A percentile compares a stretch with the other conserved stretches of the same genome.
Conservation (phyloP, 2,329 filamentous ascomycete genomes). For the Claviceps cyperi region DNA sequence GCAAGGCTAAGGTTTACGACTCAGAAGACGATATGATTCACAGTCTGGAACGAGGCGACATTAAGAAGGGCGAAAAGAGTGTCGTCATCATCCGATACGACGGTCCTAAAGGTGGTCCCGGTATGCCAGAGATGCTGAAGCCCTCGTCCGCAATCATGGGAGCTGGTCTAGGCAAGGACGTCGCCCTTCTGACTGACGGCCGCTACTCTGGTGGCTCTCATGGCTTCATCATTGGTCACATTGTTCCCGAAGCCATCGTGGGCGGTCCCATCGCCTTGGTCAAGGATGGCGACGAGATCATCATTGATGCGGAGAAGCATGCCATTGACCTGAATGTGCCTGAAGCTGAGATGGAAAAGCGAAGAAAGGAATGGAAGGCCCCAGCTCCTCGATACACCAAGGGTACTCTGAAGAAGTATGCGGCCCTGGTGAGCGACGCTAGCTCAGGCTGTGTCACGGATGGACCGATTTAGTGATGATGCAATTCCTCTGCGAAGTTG, state of each 20-base stretch:
- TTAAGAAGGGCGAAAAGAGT: slow-evolving; percentile 75
- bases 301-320: slow-evolving; percentile 66
- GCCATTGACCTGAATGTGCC: slow-evolving; percentile 53
- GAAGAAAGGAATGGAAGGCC: slow-evolving; percentile 46
- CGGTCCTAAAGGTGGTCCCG: slow-evolving; percentile 82
- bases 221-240: slow-evolving; percentile 77
- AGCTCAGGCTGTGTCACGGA: slow-evolving; percentile 47
- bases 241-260: slow-evolving; percentile 75
- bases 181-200: slow-evolving; percentile 60
- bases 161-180: slow-evolving; percentile 62
- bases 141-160: slow-evolving; percentile 90
- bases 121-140: slow-evolving; percentile 92
- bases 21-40: slow-evolving; percentile 69
- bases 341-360: slow-evolving; percentile 45
- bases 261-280: slow-evolving; percentile 76
- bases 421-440: slow-evolving; percentile 41
- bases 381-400: slow-evolving; percentile 43
- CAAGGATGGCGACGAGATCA: slow-evolving; percentile 64
- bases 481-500: too few relatives aligned
- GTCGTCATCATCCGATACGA: slow-evolving; percentile 89
- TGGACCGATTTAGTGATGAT: slow-evolving; percentile 13
- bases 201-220: slow-evolving; percentile 71
- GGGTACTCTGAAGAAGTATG: slow-evolving; percentile 60
- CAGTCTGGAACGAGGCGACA: slow-evolving; percentile 60
- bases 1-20: slow-evolving; percentile 70